Conservation (phyloP, 1,284 basidiomycete genomes). For the Salmacisia buchloeana region DNA sequence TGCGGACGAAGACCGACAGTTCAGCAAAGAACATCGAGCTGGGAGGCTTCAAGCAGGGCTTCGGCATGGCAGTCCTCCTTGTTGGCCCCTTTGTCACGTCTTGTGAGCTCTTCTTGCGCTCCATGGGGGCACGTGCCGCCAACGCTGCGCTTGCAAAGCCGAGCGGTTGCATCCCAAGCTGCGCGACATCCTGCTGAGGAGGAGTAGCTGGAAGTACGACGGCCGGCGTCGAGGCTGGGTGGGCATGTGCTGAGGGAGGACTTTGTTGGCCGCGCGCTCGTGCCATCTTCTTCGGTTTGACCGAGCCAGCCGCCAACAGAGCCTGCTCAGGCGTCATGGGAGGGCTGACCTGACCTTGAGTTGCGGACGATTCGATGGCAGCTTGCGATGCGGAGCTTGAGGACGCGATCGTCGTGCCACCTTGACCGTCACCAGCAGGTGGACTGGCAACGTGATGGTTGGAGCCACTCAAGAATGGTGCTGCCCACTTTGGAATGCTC, state of each 20-base stretch:
- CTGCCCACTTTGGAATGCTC: background rate
- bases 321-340: constrained; percentile 1
- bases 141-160: no score
- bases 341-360: background rate
- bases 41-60: background rate
- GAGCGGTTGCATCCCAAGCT: no score
- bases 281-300: background rate
- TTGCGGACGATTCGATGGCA: background rate
- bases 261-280: no score
- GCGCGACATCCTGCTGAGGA: no score
- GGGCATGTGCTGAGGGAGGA: background rate
- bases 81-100: background rate
- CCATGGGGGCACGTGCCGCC: background rate
- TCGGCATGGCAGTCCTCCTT: background rate
- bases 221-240: no score
- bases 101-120: background rate
- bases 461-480: background rate
- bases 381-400: background rate
- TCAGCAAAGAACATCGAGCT: constrained; percentile 6
- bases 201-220: no score
- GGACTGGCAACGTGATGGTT: background rate
- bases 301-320: background rate
- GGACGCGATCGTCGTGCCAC: background rate
- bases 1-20: background rate
- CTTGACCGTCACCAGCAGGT: background rate